Conservation (phyloP, 176 grass and related monocot species). For the Oryza brachyantha region DNA sequence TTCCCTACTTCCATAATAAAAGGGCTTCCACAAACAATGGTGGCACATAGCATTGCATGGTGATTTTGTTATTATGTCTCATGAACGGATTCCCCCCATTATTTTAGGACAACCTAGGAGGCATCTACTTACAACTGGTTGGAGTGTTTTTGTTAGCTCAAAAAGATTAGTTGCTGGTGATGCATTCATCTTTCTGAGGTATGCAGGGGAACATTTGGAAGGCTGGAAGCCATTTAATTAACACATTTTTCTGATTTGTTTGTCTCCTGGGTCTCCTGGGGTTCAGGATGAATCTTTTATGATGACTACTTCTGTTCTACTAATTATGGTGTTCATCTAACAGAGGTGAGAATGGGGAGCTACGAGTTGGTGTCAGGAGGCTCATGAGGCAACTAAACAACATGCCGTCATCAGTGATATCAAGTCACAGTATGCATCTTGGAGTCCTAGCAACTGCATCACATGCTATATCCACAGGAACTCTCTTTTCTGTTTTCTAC, state of each 20-base stretch:
- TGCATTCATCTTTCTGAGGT: conserved; percentile 93
- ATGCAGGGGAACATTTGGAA: background rate
- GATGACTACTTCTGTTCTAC: background rate
- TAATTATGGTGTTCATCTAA: conserved; percentile 21
- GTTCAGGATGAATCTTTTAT: conserved; percentile 3
- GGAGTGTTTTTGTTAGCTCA: conserved; percentile 93
- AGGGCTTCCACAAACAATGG: background rate
- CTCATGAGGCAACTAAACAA: conserved; percentile 65
- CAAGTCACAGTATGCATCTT: conserved; percentile 95
- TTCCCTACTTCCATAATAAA: background rate
- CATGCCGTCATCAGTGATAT: conserved; percentile 91
- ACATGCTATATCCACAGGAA: conserved; percentile 72
- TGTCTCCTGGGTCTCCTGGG: conserved; percentile 15
- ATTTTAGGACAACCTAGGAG: conserved; percentile 76
- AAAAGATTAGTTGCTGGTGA: conserved; percentile 91
- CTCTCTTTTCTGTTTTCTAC: conserved; percentile 82
- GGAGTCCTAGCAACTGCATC: conserved; percentile 91
- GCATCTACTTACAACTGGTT: conserved; percentile 87
- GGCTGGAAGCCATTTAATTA: background rate
- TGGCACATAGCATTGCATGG: background rate
- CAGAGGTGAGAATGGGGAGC: conserved; percentile 75
- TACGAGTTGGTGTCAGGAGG: conserved; percentile 77
- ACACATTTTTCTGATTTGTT: background rate
- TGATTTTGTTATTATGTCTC: background rate
- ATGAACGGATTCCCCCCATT: conserved; percentile 3